Percentiles rank a stretch among this genome's conserved stretches.
Conservation (phyloP, 345 rosid species). For the Sonneratia caseolaris region DNA sequence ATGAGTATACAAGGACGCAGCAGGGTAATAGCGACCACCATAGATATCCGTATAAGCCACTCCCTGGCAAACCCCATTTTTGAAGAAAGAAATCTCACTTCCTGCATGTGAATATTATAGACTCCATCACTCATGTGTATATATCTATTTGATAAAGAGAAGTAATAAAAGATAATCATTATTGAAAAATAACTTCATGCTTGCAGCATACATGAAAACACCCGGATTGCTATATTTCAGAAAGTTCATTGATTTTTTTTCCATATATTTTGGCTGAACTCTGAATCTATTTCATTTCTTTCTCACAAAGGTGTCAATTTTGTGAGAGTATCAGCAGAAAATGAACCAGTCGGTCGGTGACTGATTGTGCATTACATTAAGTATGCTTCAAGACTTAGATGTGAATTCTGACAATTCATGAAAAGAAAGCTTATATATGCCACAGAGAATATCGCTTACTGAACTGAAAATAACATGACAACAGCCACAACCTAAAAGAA, state of each 20-base stretch:
- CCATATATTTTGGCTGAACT: not conserved
- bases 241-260: not conserved
- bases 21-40: conserved; percentile 90
- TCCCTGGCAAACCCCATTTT: conserved; percentile 83
- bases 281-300: not conserved
- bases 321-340: not conserved
- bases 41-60: conserved; percentile 72
- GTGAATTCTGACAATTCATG: not conserved
- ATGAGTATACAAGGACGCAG: conserved; percentile 97
- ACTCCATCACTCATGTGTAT: not conserved
- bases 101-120: conserved; percentile 31
- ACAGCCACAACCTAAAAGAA: not conserved
- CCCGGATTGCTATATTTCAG: not conserved
- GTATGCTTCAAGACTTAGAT: not conserved
- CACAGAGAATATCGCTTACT: not conserved
- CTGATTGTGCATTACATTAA: not conserved
- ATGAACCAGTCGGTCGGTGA: not conserved
- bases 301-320: not conserved
- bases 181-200: not conserved
- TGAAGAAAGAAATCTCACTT: conserved; percentile 92
- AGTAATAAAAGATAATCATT: not conserved
- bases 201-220: not conserved
- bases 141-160: not conserved
- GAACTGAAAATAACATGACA: not conserved
- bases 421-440: not conserved